Evolutionary conservation across 169 alveolate genomes (phyloP), one percentile per base, ranked within the genome.

Genomic region (Plasmodium berghei): DNA sequence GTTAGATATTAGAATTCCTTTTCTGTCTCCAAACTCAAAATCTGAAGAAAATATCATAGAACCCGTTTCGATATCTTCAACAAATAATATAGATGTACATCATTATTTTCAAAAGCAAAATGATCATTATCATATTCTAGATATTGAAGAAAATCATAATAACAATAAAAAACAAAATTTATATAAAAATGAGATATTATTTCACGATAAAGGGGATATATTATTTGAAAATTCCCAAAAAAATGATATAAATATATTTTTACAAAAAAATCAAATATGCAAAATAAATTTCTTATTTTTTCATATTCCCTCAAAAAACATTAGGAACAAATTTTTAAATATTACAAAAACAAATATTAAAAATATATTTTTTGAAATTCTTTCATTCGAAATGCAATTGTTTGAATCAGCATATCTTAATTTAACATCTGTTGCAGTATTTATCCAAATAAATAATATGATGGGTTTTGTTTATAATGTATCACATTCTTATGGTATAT

Each of bases 371-470:
- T 74, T 74, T 61, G 88, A 74, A 63, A 45, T 59, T 0, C 14
- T 74, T 2, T 58, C 88, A 14, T 74, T 74, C 26, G 74, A 74
- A 40, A 61, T 74, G n/a, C 73, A 61, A 34, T 66, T 63, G 1
- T 46, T 74, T 34, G 88, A 74, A 49, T 61, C 88, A 9, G 62
- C 88, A 18, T 74, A 74, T 52, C 52, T 74, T n/a, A 40, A 66
- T 49, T 16, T 74, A 12, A 59, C 74, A 1, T 74, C 88, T n/a
- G 61, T 46, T 16, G 88, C 73, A 0, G 48, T 63, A 3, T 74
- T 42, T 16, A 59, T 74, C 1, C 88, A 74, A 40, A 45, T 74
- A 0, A 61, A 28, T 45, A 74, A 74, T 40, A 40, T 74, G 5
- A 16, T 74, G n/a, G 62, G 62, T 16, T 5, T 74, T 9, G 66